Evolutionary conservation across 1,139 yeast genomes (phyloP), one percentile per base, ranked within the genome.

Genomic region (Yamadazyma triangularis): DNA sequence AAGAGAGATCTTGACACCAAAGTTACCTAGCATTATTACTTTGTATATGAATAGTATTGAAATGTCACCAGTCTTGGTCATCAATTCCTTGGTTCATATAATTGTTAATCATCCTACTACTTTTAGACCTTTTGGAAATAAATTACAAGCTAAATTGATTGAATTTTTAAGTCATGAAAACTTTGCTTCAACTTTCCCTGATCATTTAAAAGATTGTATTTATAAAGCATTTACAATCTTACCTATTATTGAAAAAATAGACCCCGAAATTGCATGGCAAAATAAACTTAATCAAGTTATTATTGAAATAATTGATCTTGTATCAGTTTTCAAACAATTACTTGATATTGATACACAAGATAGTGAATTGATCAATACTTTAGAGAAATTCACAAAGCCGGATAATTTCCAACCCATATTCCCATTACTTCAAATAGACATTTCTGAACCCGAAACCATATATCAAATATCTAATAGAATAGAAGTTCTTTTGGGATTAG

Each of bases 1-100:
- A 2, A 73, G 97, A 51, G 96, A 88, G 47, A 65, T 84, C 6
- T 69, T 88, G 36, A 85, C 95, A 1, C 95, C 96, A 4, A 79
- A 79, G 42, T 61, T 89, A 32, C 77, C 87, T 9, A 61, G 67
- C 2, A 75, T 83, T 26, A 73, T 85, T 34, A 64, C 75, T 13
- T 57, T 73, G 5, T 65, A 81, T 41, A 50, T 85, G 34, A 73
- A 63, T 13, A 55, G 63, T 34, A 50, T 78, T 15, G 55, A 52
- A 12, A 46, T 50, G 30, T 47, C 54, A 16, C 79, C 79, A 1
- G 45, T 43, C 24, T 50, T 67, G 18, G 51, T 72, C 18, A 51
- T 81, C 15, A 67, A 66, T 2, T 67, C 82, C 1, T 58, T 85
- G 39, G 62, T 62, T 34, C 60, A 56, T 13, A 52, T 82, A 13